These are phyloP conservation scores for Alopecurus myosuroides DNA, from an alignment of 176 grass and related monocot genomes.

Conservation along the genomic window DNA sequence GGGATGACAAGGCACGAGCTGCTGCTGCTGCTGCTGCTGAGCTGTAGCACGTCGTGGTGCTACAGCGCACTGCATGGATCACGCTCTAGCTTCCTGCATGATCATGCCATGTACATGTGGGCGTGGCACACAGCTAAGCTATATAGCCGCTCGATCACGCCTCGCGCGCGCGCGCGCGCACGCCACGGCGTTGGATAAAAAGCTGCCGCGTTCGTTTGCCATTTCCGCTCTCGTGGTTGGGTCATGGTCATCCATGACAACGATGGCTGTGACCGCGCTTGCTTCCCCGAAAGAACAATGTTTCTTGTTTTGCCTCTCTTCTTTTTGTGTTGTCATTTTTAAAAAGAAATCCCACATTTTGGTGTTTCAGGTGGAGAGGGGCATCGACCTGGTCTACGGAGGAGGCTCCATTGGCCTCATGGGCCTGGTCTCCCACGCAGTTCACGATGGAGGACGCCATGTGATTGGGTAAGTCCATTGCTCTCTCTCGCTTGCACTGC, in stretches of 20 bases:
- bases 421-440: conserved; percentile 91
- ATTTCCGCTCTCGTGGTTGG: not conserved
- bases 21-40: conserved; percentile 24
- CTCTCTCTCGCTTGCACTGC: too few relatives aligned
- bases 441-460: conserved; percentile 97
- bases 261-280: conserved; percentile 30
- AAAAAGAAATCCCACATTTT: not conserved
- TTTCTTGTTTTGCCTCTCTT: not conserved
- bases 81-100: conserved; percentile 38
- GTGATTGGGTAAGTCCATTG: conserved; percentile 69
- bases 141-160: not conserved
- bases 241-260: not conserved
- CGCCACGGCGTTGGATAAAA: not conserved
- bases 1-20: not conserved
- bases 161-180: conserved; percentile 2
- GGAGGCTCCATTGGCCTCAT: conserved; percentile 96
- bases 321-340: too few relatives aligned
- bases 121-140: not conserved
- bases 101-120: conserved; percentile 18
- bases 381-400: conserved; percentile 96
- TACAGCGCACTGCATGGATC: conserved; percentile 22
- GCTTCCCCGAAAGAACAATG: conserved; percentile 15
- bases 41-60: conserved; percentile 35
- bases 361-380: conserved; percentile 74
- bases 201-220: not conserved